Evolutionary conservation across 2,329 filamentous ascomycete genomes (phyloP).

Genomic region (Apiospora aurea): DNA sequence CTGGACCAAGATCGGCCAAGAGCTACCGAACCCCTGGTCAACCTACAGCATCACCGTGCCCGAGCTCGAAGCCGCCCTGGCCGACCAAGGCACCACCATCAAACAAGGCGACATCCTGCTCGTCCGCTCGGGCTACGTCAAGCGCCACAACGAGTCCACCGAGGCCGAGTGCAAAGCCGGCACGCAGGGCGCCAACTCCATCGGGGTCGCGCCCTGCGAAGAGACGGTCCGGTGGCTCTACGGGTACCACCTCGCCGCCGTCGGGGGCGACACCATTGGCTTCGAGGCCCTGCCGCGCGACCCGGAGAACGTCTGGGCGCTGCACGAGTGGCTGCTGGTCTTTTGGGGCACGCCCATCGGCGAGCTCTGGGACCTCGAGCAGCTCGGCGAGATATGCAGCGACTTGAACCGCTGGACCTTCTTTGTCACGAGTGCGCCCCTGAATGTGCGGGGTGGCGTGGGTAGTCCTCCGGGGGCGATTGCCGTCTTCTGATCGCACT

Average conservation of each 20-base stretch:
- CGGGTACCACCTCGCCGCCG: constrained; percentile 49
- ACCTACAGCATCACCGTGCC: not conserved
- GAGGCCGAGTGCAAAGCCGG: constrained; percentile 39
- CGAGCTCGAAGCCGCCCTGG: not conserved
- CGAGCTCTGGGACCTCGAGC: constrained; percentile 33
- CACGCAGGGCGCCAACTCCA: constrained; percentile 37
- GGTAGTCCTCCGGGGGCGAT: constrained; percentile 33
- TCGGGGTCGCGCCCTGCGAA: not conserved
- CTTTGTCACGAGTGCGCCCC: constrained; percentile 32
- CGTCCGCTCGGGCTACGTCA: constrained; percentile 31
- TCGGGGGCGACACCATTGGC: constrained; percentile 48
- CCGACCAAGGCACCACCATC: not conserved
- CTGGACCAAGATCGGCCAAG: not conserved
- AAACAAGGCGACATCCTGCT: constrained; percentile 14
- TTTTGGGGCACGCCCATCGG: constrained; percentile 35
- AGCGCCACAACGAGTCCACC: constrained; percentile 32
- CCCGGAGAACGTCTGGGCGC: constrained; percentile 29
- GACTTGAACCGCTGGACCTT: constrained; percentile 30
- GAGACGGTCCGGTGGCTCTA: constrained; percentile 50
- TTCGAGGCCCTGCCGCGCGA: constrained; percentile 35
- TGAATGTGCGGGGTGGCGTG: constrained; percentile 32
- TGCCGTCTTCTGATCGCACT: constrained; percentile 30
- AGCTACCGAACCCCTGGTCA: not conserved
- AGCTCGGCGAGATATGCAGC: constrained; percentile 22
- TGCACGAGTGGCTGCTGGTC: constrained; percentile 34